Percentiles rank a stretch among this genome's conserved stretches.
phyloP scores from a whole-genome alignment of 176 grass and related monocot genomes.

The Cenchrus purpureus region DNA sequence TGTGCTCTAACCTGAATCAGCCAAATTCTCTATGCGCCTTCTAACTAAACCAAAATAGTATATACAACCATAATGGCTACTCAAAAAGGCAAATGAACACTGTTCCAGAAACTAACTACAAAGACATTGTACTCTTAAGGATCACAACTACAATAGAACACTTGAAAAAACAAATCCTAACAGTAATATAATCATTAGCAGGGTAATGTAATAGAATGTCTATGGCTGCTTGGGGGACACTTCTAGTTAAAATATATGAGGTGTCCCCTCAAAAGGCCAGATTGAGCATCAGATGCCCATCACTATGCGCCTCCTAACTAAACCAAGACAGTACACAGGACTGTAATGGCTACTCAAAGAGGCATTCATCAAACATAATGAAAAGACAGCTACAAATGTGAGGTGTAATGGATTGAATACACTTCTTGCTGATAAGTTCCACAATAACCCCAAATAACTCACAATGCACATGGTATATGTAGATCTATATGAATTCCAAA shows the following conservation, averaged over 20 bases:
- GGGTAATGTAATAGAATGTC: neutral
- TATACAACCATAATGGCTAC: slow-evolving; percentile 32
- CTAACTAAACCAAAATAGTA: slow-evolving; percentile 69
- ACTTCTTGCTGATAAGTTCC: neutral
- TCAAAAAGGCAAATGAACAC: slow-evolving; percentile 46
- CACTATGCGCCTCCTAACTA: slow-evolving; percentile 57
- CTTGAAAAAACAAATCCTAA: neutral
- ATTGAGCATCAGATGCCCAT: slow-evolving; percentile 28
- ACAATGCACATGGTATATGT: neutral
- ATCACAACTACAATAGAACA: neutral
- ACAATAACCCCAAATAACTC: too few species aligned
- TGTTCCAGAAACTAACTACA: neutral
- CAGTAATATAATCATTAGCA: neutral
- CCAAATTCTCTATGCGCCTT: slow-evolving; percentile 43
- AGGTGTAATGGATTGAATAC: neutral
- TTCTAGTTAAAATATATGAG: neutral
- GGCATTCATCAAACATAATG: neutral
- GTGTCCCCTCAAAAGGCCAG: slow-evolving; percentile 43
- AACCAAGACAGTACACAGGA: slow-evolving; percentile 43
- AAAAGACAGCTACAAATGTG: neutral
- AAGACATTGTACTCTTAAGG: too few species aligned
- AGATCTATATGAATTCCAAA: slow-evolving; percentile 22
- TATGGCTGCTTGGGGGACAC: slow-evolving; percentile 22
- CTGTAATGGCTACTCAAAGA: slow-evolving; percentile 58
- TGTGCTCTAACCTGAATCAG: neutral